A percentile compares a stretch with the other conserved stretches of the same genome.
Conservation (phyloP, 164 flowering plant genomes). For the Sextonia rubra region DNA sequence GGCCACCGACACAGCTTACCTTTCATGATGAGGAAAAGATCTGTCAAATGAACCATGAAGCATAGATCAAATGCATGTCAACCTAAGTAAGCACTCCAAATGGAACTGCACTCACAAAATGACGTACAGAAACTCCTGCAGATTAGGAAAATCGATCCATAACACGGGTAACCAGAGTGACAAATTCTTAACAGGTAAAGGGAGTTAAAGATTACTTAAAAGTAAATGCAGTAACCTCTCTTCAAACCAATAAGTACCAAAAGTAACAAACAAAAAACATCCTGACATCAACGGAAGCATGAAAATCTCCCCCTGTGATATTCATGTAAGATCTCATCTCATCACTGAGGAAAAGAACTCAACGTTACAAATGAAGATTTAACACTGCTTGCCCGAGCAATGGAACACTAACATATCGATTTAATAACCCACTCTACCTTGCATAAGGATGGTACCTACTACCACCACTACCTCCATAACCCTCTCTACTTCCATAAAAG, state of each 20-base stretch:
- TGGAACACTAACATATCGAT: neutral
- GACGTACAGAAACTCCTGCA: neutral
- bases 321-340: neutral
- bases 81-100: neutral
- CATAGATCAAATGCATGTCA: too few species aligned
- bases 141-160: neutral
- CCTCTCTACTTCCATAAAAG: conserved; percentile 52
- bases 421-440: conserved; percentile 30
- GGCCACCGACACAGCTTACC: too few species aligned
- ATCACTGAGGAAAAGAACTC: conserved; percentile 1
- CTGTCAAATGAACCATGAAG: too few species aligned
- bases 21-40: too few species aligned
- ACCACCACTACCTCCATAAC: conserved; percentile 39
- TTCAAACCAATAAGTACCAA: neutral
- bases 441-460: conserved; percentile 68
- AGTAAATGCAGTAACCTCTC: neutral
- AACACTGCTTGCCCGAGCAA: neutral
- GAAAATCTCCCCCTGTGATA: conserved; percentile 5
- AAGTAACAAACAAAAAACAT: neutral
- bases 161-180: neutral
- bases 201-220: neutral
- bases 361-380: conserved; percentile 11
- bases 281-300: conserved; percentile 2
- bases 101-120: neutral
- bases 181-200: neutral